phyloP scores from a whole-genome alignment of 176 grass and related monocot species.

The Paspalum notatum region DNA sequence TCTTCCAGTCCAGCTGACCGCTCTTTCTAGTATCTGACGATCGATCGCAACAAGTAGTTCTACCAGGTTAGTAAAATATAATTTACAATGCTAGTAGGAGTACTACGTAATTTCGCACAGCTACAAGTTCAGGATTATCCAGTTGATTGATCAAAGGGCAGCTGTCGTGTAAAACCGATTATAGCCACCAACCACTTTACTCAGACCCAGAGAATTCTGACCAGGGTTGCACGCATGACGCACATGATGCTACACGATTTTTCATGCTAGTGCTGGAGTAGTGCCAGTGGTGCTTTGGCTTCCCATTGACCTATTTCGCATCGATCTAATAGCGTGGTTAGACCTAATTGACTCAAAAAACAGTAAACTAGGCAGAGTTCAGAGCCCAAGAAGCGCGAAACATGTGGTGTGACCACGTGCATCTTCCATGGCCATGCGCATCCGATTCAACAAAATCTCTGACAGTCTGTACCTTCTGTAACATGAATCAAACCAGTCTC shows the following conservation, averaged over 20 bases:
- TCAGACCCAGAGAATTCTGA: neutral
- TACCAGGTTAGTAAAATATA: no score
- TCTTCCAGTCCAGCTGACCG: constrained; percentile 76
- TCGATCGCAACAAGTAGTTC: no score
- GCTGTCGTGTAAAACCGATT: neutral
- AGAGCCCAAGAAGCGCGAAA: constrained; percentile 26
- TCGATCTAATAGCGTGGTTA: constrained; percentile 21
- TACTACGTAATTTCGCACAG: neutral
- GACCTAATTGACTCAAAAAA: constrained; percentile 32
- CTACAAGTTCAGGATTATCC: neutral
- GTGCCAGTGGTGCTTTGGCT: neutral
- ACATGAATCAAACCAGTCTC: neutral
- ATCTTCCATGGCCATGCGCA: constrained; percentile 2
- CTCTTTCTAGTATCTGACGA: constrained; percentile 51
- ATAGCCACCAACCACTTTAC: neutral
- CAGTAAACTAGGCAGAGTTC: constrained; percentile 30
- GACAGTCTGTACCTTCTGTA: constrained; percentile 14
- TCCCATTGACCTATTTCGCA: constrained; percentile 44
- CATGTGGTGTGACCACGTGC: constrained; percentile 32
- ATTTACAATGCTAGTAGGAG: no score
- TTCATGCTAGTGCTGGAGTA: neutral
- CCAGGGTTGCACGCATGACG: neutral
- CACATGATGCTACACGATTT: constrained; percentile 18
- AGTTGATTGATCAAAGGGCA: neutral
- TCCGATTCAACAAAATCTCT: neutral